Percentiles rank a stretch among this genome's conserved stretches.
Evolutionary conservation across 805 yeast genomes (phyloP).

Genomic region (Monosporozyma aquatica): DNA sequence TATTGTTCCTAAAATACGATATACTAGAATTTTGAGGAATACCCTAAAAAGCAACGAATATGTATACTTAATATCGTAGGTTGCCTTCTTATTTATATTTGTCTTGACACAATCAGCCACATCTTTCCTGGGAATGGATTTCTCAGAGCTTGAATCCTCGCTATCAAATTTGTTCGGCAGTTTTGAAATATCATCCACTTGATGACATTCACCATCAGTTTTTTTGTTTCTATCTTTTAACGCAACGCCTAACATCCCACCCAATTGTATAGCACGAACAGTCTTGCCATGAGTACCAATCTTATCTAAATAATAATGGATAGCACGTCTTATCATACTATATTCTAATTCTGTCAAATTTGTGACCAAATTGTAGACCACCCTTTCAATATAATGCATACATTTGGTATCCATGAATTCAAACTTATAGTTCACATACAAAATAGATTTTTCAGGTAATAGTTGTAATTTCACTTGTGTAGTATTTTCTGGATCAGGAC

Average conservation of each 20-base stretch:
- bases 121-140: neutral
- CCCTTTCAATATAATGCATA: constrained; percentile 8
- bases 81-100: constrained; percentile 5
- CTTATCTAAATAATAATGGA: constrained; percentile 20
- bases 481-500: constrained; percentile 6
- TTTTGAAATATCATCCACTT: neutral
- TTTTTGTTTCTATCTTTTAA: constrained; percentile 3
- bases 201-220: neutral
- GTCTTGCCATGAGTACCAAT: constrained; percentile 37
- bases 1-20: constrained; percentile 7
- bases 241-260: constrained; percentile 50
- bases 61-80: constrained; percentile 11
- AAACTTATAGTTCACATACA: constrained; percentile 11
- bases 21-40: constrained; percentile 5
- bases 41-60: constrained; percentile 8
- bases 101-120: neutral
- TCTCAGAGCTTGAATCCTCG: neutral
- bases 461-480: constrained; percentile 4
- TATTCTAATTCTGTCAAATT: constrained; percentile 9
- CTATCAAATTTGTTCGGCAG: neutral
- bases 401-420: constrained; percentile 6
- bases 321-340: constrained; percentile 7
- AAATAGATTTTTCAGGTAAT: constrained; percentile 6
- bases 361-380: constrained; percentile 6
- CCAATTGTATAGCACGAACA: constrained; percentile 47